Conservation (phyloP, 1,139 yeast genomes). For the Wickerhamomyces sp. region DNA sequence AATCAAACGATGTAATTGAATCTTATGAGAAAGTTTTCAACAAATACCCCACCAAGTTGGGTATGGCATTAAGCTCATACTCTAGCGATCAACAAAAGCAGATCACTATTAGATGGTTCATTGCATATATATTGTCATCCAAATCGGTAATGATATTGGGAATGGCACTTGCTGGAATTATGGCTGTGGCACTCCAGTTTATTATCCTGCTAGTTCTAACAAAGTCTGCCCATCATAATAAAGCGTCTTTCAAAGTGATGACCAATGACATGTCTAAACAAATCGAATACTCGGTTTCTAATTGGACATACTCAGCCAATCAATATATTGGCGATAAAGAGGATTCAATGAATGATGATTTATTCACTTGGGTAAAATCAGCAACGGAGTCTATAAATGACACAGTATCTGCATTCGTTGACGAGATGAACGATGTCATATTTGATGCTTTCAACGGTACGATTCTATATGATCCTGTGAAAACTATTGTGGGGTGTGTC, state of each 20-base stretch:
- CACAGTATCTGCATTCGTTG: constrained; percentile 48
- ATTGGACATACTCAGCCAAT: constrained; percentile 55
- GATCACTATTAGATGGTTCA: constrained; percentile 39
- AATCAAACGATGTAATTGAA: constrained; percentile 21
- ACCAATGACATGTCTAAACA: constrained; percentile 7
- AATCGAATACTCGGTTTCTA: constrained; percentile 16
- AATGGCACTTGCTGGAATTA: constrained; percentile 45
- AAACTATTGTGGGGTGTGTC: constrained; percentile 69
- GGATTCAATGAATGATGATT: constrained; percentile 48
- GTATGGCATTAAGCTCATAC: constrained; percentile 12
- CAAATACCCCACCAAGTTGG: constrained; percentile 22
- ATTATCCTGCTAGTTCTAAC: constrained; percentile 25
- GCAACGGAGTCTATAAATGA: constrained; percentile 51
- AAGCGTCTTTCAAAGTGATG: constrained; percentile 13
- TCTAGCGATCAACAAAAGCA: constrained; percentile 9
- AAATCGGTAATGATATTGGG: constrained; percentile 41
- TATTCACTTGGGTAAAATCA: constrained; percentile 62
- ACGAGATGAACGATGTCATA: constrained; percentile 50
- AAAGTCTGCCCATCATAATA: constrained; percentile 11
- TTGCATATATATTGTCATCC: constrained; percentile 45
- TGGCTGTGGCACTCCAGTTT: constrained; percentile 45
- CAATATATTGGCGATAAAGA: constrained; percentile 40
- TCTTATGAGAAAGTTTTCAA: constrained; percentile 28
- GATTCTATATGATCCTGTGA: constrained; percentile 58
- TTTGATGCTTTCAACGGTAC: constrained; percentile 62